Conservation (phyloP, 163 green algal genomes). For the Prototheca wickerhamii region DNA sequence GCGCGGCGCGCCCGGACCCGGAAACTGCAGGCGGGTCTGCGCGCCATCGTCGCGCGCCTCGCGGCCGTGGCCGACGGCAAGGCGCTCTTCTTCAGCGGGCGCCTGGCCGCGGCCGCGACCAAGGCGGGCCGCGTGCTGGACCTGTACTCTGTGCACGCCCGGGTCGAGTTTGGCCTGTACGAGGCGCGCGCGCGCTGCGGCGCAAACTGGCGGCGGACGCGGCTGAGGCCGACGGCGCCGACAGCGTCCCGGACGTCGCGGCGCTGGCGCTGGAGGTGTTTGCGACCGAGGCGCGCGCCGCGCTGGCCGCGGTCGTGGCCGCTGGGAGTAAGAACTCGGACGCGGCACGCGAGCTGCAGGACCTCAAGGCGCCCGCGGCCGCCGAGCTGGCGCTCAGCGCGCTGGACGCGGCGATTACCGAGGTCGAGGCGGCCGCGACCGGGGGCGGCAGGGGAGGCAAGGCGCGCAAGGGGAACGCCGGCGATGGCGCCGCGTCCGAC, state of each 20-base stretch:
- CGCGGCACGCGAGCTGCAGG: background rate
- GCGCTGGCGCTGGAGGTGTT: constrained; percentile 23
- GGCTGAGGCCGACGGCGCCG: too few species aligned
- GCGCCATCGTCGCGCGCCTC: too few species aligned
- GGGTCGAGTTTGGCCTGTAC: constrained; percentile 41
- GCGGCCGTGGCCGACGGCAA: background rate
- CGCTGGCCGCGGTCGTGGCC: constrained; percentile 23
- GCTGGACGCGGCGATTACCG: too few species aligned
- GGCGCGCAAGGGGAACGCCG: too few species aligned
- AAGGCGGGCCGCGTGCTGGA: constrained; percentile 17
- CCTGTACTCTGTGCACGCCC: constrained; percentile 3
- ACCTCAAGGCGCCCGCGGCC: constrained; percentile 3
- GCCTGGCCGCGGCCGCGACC: constrained; percentile 8
- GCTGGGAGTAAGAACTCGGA: constrained; percentile 15
- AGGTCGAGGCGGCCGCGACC: too few species aligned
- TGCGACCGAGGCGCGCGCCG: constrained; percentile 16
- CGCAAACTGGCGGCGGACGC: too few species aligned
- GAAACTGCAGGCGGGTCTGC: too few species aligned
- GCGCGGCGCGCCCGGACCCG: too few species aligned
- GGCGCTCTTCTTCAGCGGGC: constrained; percentile 15
- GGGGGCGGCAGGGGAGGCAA: too few species aligned
- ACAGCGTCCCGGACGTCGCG: too few species aligned
- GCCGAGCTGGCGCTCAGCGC: background rate
- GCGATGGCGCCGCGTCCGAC: too few species aligned
- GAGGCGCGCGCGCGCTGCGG: too few species aligned